phyloP scores from a whole-genome alignment of 2,329 filamentous ascomycete genomes.

The Neonectria ditissima region DNA sequence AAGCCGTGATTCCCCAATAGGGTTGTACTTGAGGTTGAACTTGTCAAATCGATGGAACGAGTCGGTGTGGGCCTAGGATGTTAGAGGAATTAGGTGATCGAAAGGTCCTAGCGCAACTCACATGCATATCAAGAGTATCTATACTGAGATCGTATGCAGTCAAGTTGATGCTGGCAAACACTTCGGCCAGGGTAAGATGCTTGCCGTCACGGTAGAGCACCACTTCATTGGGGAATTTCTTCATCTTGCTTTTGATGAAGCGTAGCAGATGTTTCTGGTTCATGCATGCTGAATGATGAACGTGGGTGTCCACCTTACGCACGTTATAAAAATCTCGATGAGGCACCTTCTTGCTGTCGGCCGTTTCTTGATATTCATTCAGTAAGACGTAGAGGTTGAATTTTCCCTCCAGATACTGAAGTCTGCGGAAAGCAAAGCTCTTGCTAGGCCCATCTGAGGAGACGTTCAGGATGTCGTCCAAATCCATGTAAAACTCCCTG shows the following conservation, averaged over 20 bases:
- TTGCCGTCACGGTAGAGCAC: conserved; percentile 94
- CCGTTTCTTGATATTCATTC: conserved; percentile 98
- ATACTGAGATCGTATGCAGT: conserved; percentile 98
- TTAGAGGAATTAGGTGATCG: conserved; percentile 19
- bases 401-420: conserved; percentile 96
- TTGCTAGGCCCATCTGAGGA: conserved; percentile 96
- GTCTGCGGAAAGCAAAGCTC: conserved; percentile 92
- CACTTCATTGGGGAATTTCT: conserved; percentile 94
- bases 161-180: conserved; percentile 97
- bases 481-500: conserved; percentile 94
- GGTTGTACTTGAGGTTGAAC: conserved; percentile 99
- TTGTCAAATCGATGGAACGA: conserved; percentile 99
- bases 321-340: conserved; percentile 99
- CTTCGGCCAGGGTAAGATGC: conserved; percentile 88
- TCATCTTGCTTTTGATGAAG: conserved; percentile 99
- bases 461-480: conserved; percentile 87
- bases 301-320: conserved; percentile 97
- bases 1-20: conserved; percentile 92
- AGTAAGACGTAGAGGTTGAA: conserved; percentile 94
- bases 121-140: conserved; percentile 98
- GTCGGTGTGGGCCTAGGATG: conserved; percentile 84
- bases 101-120: conserved; percentile 57
- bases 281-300: conserved; percentile 99
- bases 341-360: conserved; percentile 96
- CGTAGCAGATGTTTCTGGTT: conserved; percentile 98